Conservation (phyloP, 1,139 yeast species). For the Tardiomyces depauwii region DNA sequence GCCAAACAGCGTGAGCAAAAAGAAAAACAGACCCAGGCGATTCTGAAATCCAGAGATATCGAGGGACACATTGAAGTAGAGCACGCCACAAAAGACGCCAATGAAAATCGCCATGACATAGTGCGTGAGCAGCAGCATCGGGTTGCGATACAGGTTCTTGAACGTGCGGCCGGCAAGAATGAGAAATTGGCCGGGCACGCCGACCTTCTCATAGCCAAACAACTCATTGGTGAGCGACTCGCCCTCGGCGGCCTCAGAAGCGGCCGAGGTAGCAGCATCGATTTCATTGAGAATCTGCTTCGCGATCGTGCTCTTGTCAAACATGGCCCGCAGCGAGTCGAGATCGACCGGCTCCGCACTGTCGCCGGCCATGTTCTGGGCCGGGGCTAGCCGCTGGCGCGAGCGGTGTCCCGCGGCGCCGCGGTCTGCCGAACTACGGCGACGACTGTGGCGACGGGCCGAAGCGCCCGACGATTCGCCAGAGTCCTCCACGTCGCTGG, state of each 20-base stretch:
- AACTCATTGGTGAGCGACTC: background rate
- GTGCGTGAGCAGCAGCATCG: constrained; percentile 71
- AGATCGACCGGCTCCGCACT: background rate
- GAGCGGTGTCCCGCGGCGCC: background rate
- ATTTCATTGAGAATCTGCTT: background rate
- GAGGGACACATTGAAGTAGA: constrained; percentile 71
- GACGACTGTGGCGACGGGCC: background rate
- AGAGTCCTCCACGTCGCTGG: constrained; percentile 9
- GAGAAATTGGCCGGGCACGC: constrained; percentile 47
- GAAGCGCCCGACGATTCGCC: background rate
- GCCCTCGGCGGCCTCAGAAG: background rate
- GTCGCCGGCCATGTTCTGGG: background rate
- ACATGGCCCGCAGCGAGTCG: background rate
- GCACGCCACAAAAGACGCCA: constrained; percentile 75
- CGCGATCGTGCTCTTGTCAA: background rate
- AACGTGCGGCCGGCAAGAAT: constrained; percentile 79
- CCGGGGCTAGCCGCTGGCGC: background rate
- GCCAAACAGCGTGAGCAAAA: constrained; percentile 81
- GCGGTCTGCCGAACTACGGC: background rate
- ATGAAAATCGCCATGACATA: constrained; percentile 64
- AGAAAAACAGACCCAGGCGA: constrained; percentile 85
- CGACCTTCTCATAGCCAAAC: constrained; percentile 35
- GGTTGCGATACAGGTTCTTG: constrained; percentile 85
- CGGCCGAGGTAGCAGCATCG: background rate
- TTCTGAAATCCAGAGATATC: constrained; percentile 96